A percentile compares a stretch with the other conserved stretches of the same genome.
These are phyloP conservation scores for Yamadazyma tumulicola DNA, from an alignment of 805 yeast species.

Conservation along the genomic window DNA sequence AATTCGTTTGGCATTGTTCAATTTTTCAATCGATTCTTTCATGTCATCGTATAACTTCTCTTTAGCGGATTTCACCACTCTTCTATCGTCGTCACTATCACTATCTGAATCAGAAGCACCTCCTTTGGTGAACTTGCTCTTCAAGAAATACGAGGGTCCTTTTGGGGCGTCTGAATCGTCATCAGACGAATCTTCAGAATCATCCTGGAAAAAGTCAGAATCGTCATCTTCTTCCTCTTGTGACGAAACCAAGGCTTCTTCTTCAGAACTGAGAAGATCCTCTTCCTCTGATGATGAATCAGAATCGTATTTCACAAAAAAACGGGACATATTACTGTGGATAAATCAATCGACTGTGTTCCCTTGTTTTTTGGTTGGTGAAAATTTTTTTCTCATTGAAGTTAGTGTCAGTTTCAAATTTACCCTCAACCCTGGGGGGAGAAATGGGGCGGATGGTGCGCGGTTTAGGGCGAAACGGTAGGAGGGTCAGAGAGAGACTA, in stretches of 20 bases:
- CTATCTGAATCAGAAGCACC: conserved; percentile 40
- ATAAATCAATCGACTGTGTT: no score
- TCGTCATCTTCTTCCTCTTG: conserved; percentile 35
- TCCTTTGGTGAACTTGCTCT: conserved; percentile 45
- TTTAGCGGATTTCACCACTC: conserved; percentile 88
- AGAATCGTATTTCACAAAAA: conserved; percentile 69
- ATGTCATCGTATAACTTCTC: conserved; percentile 91
- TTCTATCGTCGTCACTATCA: conserved; percentile 74
- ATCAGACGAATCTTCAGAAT: conserved; percentile 30
- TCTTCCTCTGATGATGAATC: conserved; percentile 53
- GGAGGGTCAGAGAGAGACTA: no score
- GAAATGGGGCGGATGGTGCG: no score
- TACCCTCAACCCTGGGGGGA: no score
- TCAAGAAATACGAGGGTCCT: conserved; percentile 56
- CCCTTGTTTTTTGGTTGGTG: no score
- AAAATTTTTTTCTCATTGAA: no score
- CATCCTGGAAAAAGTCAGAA: conserved; percentile 50
- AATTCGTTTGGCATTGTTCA: conserved; percentile 64
- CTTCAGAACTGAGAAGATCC: conserved; percentile 53
- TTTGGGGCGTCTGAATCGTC: conserved; percentile 30
- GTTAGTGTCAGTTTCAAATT: no score
- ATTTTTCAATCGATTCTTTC: conserved; percentile 57
- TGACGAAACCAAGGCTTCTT: conserved; percentile 46
- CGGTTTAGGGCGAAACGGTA: no score
- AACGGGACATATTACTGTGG: conserved; percentile 98